Base-by-base conservation (phyloP, 129 eudicot genomes). In the carrot (Daucus carota) region DNA sequence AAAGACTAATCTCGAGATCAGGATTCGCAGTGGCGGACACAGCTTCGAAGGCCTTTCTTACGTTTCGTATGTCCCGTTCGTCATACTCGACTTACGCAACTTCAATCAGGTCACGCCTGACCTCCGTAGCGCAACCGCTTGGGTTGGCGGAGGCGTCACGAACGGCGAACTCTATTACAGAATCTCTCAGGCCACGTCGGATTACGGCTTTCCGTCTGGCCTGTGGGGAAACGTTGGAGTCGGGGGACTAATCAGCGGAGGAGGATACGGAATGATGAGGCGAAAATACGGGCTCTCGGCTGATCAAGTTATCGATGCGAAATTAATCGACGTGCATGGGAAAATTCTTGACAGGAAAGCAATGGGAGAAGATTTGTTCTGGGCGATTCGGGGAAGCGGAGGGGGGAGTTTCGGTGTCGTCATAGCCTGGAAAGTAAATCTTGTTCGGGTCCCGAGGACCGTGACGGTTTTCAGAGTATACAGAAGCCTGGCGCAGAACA, bases 311-410 rank as follows among this genome's bases (percentile, higher is more conserved):
- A 48, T 81, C 3, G 78, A 84, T 43, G 88, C 85, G 1, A 59
- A 47, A 22, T 41, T 84, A 32, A 60, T 84, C 5, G 84, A 84
- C 52, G 81, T 34, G 6, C 26, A 80, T 34, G 88, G 88, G 3
- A 63, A 54, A 31, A 65, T 77, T 32, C 73, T 81, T 12, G 85
- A 77, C 52, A 47, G 88, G 36, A 24, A 34, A 10, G 43, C 78
- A 70, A 78, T 80, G 83, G 83, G 83, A 9, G 83, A 80, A 26
- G 80, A 80, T 57, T 17, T 75, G 36, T 80, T 80, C 59, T 80
- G 83, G 83, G 83, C 83, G 3, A 75, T 81, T 40, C 68, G 84
- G 59, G 89, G 89, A 3, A 84, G 89, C 3, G 89, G 86, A 18
- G 89, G 84, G 12, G 84, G 80, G 6, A 83, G 85, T 42, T 86